Conservation (phyloP, 805 yeast genomes). For the Kuraishia capsulata region DNA sequence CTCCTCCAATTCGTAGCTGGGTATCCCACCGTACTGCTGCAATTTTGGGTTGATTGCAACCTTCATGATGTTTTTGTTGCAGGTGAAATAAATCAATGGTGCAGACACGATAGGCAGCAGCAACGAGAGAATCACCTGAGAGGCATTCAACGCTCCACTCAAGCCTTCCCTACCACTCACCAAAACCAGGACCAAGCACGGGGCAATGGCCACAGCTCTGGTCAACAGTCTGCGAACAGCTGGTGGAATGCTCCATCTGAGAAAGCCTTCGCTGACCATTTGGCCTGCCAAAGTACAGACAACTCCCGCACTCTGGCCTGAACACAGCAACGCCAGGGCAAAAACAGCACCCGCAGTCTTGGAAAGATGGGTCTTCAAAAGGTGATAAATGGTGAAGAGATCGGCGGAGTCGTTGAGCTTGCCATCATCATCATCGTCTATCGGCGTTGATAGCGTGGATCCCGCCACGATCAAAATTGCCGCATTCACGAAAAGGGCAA, state of each 20-base stretch:
- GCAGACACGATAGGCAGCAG: conserved; percentile 84
- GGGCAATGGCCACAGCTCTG: conserved; percentile 74
- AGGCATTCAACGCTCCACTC: conserved; percentile 61
- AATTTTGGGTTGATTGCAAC: conserved; percentile 14
- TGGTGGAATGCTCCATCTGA: conserved; percentile 73
- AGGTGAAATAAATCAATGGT: conserved; percentile 77
- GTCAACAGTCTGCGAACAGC: conserved; percentile 75
- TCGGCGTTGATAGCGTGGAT: conserved; percentile 51
- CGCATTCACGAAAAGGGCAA: conserved; percentile 88
- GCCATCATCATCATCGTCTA: conserved; percentile 36
- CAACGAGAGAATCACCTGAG: conserved; percentile 76
- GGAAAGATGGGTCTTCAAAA: conserved; percentile 62
- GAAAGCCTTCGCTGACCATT: conserved; percentile 86
- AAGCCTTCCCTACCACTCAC: conserved; percentile 78
- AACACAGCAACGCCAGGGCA: conserved; percentile 79
- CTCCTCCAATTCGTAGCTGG: conserved; percentile 12
- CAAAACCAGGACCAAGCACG: conserved; percentile 69
- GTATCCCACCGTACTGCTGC: conserved; percentile 2
- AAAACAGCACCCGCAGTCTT: conserved; percentile 84
- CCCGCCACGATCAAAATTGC: conserved; percentile 90
- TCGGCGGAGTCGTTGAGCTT: conserved; percentile 67
- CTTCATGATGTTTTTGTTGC: conserved; percentile 36
- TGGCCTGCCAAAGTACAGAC: conserved; percentile 93
- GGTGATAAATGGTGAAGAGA: conserved; percentile 66
- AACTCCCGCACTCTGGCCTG: conserved; percentile 94